Conservation (phyloP, 352 stramenopile species). For the Phytopythium aichiense region DNA sequence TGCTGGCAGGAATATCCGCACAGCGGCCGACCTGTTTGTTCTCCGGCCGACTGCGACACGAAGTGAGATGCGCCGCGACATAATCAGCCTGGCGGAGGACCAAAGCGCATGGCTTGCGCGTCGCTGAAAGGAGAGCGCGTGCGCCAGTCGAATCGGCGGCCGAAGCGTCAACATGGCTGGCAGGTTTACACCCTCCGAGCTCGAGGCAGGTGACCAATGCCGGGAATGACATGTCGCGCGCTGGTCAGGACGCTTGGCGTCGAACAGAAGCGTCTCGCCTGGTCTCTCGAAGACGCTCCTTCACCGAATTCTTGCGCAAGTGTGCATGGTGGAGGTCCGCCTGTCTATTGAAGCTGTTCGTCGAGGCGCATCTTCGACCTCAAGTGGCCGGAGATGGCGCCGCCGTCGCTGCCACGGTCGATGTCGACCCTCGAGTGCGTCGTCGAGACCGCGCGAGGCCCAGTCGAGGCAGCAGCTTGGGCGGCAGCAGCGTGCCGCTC, state of each 20-base stretch:
- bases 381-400: background rate
- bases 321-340: no score
- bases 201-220: background rate
- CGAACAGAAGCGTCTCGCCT: no score
- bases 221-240: background rate
- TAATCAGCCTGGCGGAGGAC: background rate
- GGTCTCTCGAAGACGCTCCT: no score
- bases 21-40: background rate
- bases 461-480: background rate
- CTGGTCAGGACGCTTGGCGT: background rate
- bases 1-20: no score
- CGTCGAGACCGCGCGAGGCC: background rate
- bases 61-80: constrained; percentile 1
- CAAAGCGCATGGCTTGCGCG: no score
- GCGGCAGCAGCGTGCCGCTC: background rate
- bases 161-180: background rate
- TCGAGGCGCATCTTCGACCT: no score
- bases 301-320: no score
- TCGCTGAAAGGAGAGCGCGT: background rate
- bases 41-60: background rate
- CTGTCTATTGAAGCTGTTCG: no score
- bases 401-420: background rate
- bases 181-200: background rate
- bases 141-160: background rate
- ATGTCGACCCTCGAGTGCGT: background rate